Percentiles rank a stretch among this genome's conserved stretches.
These are phyloP conservation scores for Plasmodium gonderi DNA, from an alignment of 169 alveolate species.

Conservation along the genomic window DNA sequence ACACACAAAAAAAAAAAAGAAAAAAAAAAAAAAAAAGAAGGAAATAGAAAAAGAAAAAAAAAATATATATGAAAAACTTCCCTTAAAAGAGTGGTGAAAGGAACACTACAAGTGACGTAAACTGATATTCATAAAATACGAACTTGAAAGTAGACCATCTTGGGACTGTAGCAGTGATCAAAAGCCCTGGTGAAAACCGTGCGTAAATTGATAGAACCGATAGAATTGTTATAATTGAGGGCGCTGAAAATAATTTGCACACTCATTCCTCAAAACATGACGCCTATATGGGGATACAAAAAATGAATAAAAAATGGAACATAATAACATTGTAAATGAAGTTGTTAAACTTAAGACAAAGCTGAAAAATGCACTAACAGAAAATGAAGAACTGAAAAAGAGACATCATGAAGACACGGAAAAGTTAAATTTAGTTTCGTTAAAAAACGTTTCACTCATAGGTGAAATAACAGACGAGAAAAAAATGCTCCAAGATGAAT, in stretches of 20 bases:
- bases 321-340: slow-evolving; percentile 44
- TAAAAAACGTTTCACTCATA: slow-evolving; percentile 42
- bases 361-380: slow-evolving; percentile 44
- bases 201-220: too few species aligned
- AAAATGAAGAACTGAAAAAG: slow-evolving; percentile 59
- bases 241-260: too few species aligned
- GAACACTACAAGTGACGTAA: background rate
- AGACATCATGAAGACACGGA: slow-evolving; percentile 69
- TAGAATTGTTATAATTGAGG: too few species aligned
- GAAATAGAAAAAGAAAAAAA: background rate
- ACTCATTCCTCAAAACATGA: background rate
- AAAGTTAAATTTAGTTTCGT: slow-evolving; percentile 32
- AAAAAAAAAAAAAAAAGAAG: background rate
- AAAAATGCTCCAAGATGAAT: slow-evolving; percentile 26
- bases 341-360: slow-evolving; percentile 58
- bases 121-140: background rate
- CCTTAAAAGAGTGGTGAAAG: background rate
- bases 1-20: too few species aligned
- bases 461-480: slow-evolving; percentile 51
- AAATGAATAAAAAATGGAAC: slow-evolving; percentile 36
- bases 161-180: background rate
- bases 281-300: background rate
- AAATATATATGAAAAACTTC: background rate
- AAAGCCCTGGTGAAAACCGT: background rate
- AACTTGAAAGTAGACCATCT: background rate